Evolutionary conservation across 176 grass and related monocot genomes (phyloP).

Genomic region (Microstegium vimineum): DNA sequence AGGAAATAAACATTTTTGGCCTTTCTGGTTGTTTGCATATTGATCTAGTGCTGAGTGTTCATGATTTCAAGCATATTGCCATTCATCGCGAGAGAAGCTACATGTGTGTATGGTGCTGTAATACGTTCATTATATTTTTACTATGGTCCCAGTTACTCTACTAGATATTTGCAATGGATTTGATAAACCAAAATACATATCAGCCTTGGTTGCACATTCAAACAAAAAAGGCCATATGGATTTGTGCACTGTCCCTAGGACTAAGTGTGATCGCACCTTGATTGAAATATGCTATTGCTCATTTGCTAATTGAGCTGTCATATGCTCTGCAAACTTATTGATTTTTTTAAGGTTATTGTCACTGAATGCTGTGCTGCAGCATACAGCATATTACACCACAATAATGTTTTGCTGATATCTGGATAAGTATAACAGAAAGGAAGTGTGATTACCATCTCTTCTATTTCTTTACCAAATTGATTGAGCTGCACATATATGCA

Average conservation of each 20-base stretch:
- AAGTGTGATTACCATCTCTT: not conserved
- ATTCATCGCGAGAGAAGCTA: not conserved
- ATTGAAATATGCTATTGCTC: not conserved
- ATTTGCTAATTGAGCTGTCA: not conserved
- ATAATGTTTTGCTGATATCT: not conserved
- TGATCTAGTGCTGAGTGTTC: not conserved
- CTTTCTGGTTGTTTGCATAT: not conserved
- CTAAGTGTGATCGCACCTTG: not conserved
- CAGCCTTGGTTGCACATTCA: not conserved
- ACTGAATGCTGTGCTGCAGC: not conserved
- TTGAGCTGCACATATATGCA: not conserved
- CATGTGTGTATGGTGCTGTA: not conserved
- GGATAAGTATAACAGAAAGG: slow-evolving; percentile 3
- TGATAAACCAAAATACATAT: not conserved
- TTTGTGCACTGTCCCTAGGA: not conserved
- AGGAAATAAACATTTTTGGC: not conserved
- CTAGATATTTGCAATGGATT: not conserved
- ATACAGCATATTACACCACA: not conserved
- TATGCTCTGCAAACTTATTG: not conserved
- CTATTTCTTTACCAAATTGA: not conserved
- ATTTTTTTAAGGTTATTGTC: slow-evolving; percentile 3
- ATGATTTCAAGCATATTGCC: not conserved
- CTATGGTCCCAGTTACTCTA: not conserved
- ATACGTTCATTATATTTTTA: not conserved
- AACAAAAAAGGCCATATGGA: not conserved